Base-by-base conservation (phyloP, 352 stramenopile genomes). In the Pythium aquatile region DNA sequence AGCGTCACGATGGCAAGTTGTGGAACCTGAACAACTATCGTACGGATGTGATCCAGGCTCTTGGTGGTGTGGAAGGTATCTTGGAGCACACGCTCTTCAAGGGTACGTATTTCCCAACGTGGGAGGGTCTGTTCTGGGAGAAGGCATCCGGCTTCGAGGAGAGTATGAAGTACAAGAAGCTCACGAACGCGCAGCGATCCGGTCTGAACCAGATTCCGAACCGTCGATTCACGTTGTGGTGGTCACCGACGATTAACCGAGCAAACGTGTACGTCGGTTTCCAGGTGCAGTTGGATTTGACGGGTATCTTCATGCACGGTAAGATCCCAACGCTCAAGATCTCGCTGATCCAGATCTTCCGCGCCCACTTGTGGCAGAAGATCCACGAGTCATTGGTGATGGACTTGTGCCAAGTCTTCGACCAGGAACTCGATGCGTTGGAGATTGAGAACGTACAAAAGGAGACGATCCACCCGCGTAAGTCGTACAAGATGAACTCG, bases 401-500 rank as follows among this genome's bases (percentile, higher is more conserved):
- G 96, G 96, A 99, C 76, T 81, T 98, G 70, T 89, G 74, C 30
- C 96, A 99, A 79, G 97, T 99, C 8, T 99, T 99, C 71, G 98
- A 99, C 63, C 97, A 99, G 81, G 97, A 99, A 68, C 81, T 99
- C 20, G 98, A 99, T 81, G 93, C 98, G 28, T 72, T 99, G 49
- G 97, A 99, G 70, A 99, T 99, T 66, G 97, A 99, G 71, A 99
- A 98, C 72, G 98, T 99, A 16, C 97, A 99, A 76, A 99, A 99
- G 76, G 97, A 99, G 77, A 99, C 97, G 5, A 99, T 99, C 58
- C 98, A 99, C 76, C 98, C 98, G 44, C 84, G 98, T 52, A 99
- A 99, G 79, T 99, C 93, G 35, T 99, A 99, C 87, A 99, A 99
- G 83, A 99, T 99, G 98, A 99, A 99, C 82, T 98, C 93, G 61